A percentile compares a stretch with the other conserved stretches of the same genome.
Evolutionary conservation across 2,329 filamentous ascomycete genomes (phyloP).

Genomic region (Sporothrix brasiliensis): DNA sequence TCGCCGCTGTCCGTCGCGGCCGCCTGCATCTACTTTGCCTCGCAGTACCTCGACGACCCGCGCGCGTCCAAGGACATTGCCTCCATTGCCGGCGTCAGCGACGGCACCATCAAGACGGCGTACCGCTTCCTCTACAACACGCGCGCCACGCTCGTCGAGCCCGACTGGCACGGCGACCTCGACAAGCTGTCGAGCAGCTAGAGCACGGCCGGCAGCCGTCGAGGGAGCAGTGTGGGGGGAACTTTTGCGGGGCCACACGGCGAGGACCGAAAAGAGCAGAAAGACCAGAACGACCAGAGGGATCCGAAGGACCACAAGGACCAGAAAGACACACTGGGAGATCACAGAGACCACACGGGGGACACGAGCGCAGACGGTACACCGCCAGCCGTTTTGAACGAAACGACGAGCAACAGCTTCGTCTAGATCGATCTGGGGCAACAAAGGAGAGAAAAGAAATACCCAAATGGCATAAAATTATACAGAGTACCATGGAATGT

Average conservation of each 20-base stretch:
- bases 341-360: no score
- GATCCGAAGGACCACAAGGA: not conserved
- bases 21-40: slow-evolving; percentile 95
- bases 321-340: not conserved
- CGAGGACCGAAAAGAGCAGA: not conserved
- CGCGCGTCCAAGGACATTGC: slow-evolving; percentile 87
- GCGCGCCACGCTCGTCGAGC: slow-evolving; percentile 62
- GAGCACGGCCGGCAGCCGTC: slow-evolving; percentile 7
- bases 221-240: not conserved
- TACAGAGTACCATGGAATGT: no score
- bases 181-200: slow-evolving; percentile 67
- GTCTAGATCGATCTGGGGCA: not conserved
- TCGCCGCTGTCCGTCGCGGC: slow-evolving; percentile 93
- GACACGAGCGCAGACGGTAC: not conserved
- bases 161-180: slow-evolving; percentile 59
- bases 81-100: slow-evolving; percentile 81
- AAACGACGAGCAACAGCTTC: not conserved
- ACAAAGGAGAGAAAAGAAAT: no score
- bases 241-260: not conserved
- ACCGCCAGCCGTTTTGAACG: not conserved
- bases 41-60: slow-evolving; percentile 77
- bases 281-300: not conserved
- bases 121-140: slow-evolving; percentile 85
- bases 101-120: slow-evolving; percentile 93
- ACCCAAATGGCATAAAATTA: not conserved